Evolutionary conservation across 116 monocot genomes (phyloP).

Genomic region (Posidonia oceanica): DNA sequence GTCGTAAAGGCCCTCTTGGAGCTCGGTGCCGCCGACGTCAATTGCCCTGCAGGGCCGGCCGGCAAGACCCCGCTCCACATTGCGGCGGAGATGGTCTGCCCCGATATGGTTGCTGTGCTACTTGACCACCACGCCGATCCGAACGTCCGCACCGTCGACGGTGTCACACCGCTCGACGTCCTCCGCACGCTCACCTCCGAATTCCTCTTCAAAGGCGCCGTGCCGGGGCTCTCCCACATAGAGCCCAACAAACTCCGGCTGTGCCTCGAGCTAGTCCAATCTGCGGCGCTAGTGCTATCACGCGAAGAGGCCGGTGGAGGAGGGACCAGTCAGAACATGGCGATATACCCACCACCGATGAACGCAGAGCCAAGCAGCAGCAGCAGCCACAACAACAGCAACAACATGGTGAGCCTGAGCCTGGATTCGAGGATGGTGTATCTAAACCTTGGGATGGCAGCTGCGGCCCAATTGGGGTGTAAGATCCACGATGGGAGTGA

Average conservation of each 20-base stretch:
- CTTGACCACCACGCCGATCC: slow-evolving; percentile 97
- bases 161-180: slow-evolving; percentile 72
- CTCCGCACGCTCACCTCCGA: slow-evolving; percentile 79
- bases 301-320: slow-evolving; percentile 39
- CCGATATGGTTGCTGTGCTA: slow-evolving; percentile 88
- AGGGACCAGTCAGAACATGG: slow-evolving; percentile 14
- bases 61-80: slow-evolving; percentile 76
- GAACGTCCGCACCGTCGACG: slow-evolving; percentile 62
- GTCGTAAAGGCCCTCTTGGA: slow-evolving; percentile 82
- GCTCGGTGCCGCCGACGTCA: slow-evolving; percentile 86
- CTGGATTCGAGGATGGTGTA: slow-evolving; percentile 63
- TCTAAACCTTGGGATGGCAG: slow-evolving; percentile 55
- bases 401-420: slow-evolving; percentile 29
- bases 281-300: slow-evolving; percentile 61
- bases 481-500: slow-evolving; percentile 29
- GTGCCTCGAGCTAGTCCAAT: slow-evolving; percentile 88
- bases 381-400: slow-evolving; percentile 11
- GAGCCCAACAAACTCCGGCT: slow-evolving; percentile 91
- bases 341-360: slow-evolving; percentile 22
- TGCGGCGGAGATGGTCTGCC: slow-evolving; percentile 85
- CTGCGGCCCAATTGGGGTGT: slow-evolving; percentile 39
- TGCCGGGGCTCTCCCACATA: slow-evolving; percentile 75
- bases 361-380: slow-evolving; percentile 6
- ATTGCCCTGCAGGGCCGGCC: slow-evolving; percentile 65
- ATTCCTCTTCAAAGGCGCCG: slow-evolving; percentile 88